Conservation (phyloP, 1,139 yeast genomes). For the Geotrichum fermentans region DNA sequence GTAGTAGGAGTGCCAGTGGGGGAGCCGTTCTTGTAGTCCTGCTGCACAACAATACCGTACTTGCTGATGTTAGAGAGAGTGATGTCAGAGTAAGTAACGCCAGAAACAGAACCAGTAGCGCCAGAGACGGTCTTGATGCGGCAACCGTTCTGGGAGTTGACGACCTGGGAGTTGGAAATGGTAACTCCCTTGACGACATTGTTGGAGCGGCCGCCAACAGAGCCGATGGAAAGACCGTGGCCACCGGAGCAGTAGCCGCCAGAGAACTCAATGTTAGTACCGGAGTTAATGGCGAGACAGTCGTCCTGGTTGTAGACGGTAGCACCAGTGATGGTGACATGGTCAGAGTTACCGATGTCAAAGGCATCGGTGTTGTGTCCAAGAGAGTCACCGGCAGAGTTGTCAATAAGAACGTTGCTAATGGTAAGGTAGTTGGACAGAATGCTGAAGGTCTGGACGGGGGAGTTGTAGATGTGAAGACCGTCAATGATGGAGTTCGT, state of each 20-base stretch:
- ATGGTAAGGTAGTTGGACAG: constrained; percentile 4
- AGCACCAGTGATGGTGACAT: constrained; percentile 8
- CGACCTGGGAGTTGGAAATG: constrained; percentile 10
- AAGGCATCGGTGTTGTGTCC: too few species aligned
- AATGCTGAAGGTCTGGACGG: constrained; percentile 14
- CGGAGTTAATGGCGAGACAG: too few species aligned
- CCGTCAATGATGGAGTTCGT: constrained; percentile 4
- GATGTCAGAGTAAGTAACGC: constrained; percentile 6
- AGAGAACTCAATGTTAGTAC: constrained; percentile 3
- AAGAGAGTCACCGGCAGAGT: constrained; percentile 3
- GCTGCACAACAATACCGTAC: constrained; percentile 12
- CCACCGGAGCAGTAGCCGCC: constrained; percentile 8
- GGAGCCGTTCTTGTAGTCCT: constrained; percentile 11
- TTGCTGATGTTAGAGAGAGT: constrained; percentile 13
- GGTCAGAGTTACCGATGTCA: too few species aligned
- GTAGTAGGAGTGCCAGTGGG: constrained; percentile 15
- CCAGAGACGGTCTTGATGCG: constrained; percentile 8
- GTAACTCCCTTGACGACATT: constrained; percentile 11
- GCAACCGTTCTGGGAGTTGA: constrained; percentile 10
- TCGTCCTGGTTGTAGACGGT: constrained; percentile 12
- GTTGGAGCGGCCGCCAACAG: constrained; percentile 13
- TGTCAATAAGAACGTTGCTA: constrained; percentile 5
- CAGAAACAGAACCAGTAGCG: constrained; percentile 5
- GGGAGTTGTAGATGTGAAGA: constrained; percentile 12
- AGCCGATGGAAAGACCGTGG: constrained; percentile 14